These are phyloP conservation scores for Yamadazyma scolyti DNA, from an alignment of 805 yeast genomes.

Conservation along the genomic window DNA sequence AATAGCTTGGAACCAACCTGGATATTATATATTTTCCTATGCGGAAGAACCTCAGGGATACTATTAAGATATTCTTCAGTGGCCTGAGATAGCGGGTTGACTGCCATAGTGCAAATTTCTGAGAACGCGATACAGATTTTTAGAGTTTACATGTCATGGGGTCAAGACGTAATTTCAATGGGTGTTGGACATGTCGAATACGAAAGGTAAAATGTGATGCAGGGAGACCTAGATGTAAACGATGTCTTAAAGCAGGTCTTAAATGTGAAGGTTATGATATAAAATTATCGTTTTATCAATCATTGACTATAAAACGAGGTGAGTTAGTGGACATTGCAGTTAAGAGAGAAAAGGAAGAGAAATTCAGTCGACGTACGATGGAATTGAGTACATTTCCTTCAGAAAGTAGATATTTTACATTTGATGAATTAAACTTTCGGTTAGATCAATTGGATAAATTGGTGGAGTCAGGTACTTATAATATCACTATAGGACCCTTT, in stretches of 20 bases:
- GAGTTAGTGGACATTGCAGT: conserved; percentile 14
- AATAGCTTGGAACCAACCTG: conserved; percentile 66
- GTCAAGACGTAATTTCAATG: conserved; percentile 38
- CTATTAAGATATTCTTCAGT: conserved; percentile 33
- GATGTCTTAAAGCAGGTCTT: conserved; percentile 44
- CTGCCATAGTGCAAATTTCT: too few relatives aligned
- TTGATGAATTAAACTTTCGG: conserved; percentile 33
- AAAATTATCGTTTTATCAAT: conserved; percentile 45
- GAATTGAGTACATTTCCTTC: conserved; percentile 41
- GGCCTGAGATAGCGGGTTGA: conserved; percentile 8
- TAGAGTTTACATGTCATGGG: too few relatives aligned
- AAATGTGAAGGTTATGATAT: conserved; percentile 50
- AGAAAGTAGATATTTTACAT: conserved; percentile 30
- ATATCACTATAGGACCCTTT: conserved; percentile 22
- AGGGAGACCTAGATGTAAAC: conserved; percentile 39
- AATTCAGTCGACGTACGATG: conserved; percentile 43
- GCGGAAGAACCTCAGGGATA: conserved; percentile 59
- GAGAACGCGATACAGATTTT: too few relatives aligned
- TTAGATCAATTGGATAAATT: conserved; percentile 28
- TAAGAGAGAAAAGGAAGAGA: conserved; percentile 19
- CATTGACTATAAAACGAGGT: conserved; percentile 26
- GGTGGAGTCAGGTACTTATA: conserved; percentile 6
- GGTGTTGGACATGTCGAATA: conserved; percentile 55
- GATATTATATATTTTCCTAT: conserved; percentile 62
- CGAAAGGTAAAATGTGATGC: conserved; percentile 55